These are phyloP conservation scores for Lentinula lateritia DNA, from an alignment of 768 basidiomycete genomes.

Conservation along the genomic window DNA sequence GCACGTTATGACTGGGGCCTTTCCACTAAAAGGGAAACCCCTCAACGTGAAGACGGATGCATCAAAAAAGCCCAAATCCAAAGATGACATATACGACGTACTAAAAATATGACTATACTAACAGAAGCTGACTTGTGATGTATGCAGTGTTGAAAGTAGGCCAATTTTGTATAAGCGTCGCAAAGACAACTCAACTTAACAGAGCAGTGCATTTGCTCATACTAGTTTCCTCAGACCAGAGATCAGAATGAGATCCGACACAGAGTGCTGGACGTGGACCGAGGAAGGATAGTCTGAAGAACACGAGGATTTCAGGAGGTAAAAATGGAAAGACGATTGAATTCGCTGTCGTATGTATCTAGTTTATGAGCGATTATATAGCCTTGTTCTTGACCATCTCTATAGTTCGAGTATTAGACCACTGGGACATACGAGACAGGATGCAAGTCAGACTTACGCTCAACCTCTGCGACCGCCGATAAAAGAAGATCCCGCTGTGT, in stretches of 20 bases:
- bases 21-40: background rate
- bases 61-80: background rate
- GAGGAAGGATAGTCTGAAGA: too few species aligned
- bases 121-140: too few species aligned
- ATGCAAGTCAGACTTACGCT: constrained; percentile 59
- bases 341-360: background rate
- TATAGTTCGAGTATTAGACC: constrained; percentile 21
- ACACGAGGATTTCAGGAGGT: background rate
- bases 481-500: constrained; percentile 78
- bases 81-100: background rate
- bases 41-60: background rate
- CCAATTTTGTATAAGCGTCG: too few species aligned
- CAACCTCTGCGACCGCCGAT: constrained; percentile 81
- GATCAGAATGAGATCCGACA: too few species aligned
- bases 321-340: background rate
- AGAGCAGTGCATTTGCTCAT: too few species aligned
- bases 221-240: too few species aligned
- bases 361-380: constrained; percentile 44
- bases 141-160: too few species aligned
- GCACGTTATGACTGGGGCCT: background rate
- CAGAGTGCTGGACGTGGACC: too few species aligned
- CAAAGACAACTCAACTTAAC: too few species aligned
- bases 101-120: background rate
- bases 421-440: background rate
- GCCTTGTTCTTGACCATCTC: constrained; percentile 90